Percentiles rank a stretch among this genome's conserved stretches.
phyloP scores from a whole-genome alignment of 371 early-diverging fungal species.

The Rhizopus sp. region DNA sequence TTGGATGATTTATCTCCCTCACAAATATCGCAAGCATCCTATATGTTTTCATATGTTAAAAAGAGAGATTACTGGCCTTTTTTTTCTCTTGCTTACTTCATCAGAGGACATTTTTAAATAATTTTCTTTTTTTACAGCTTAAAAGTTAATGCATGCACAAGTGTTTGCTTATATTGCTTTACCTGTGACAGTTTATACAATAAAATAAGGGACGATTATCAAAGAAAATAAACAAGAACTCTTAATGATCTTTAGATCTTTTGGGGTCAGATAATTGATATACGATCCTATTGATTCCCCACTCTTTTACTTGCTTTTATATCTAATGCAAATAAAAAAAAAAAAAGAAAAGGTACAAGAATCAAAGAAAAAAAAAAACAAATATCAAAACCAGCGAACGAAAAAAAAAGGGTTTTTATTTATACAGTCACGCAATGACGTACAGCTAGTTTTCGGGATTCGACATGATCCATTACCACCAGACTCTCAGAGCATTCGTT shows the following conservation, averaged over 20 bases:
- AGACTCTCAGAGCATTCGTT: no score
- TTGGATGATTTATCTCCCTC: slow-evolving; percentile 43
- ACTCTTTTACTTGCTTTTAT: background rate
- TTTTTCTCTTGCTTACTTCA: background rate
- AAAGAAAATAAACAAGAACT: no score
- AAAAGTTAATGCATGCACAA: no score
- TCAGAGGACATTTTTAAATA: slow-evolving; percentile 1
- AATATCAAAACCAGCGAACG: background rate
- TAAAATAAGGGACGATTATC: no score
- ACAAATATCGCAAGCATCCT: slow-evolving; percentile 51
- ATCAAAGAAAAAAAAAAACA: background rate
- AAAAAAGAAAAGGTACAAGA: background rate
- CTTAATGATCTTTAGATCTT: no score
- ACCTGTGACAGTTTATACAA: no score
- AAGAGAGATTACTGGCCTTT: background rate
- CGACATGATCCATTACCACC: no score
- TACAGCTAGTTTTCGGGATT: slow-evolving; percentile 23
- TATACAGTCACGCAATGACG: slow-evolving; percentile 11
- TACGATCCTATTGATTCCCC: background rate
- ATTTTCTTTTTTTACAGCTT: no score
- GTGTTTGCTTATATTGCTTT: no score
- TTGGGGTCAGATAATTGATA: background rate
- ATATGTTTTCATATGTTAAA: background rate
- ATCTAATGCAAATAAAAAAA: background rate
- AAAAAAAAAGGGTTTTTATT: background rate